These are phyloP conservation scores for Vicia sativa DNA, from an alignment of 306 rosid genomes.

Conservation along the genomic window DNA sequence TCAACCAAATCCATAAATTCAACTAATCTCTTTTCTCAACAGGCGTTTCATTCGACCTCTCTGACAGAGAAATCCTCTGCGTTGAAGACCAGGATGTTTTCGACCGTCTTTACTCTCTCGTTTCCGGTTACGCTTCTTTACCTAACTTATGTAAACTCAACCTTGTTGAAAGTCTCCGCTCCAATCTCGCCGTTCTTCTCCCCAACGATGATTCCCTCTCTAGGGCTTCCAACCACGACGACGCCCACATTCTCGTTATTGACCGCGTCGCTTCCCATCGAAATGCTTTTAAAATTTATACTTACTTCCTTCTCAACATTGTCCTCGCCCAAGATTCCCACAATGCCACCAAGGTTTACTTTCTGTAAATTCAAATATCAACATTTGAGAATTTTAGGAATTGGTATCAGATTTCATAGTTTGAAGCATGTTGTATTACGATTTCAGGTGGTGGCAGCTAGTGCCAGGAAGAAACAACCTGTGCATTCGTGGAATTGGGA, in stretches of 20 bases:
- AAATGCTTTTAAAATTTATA: constrained; percentile 82
- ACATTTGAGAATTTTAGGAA: not conserved
- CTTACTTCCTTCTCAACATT: constrained; percentile 65
- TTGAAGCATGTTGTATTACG: constrained; percentile 1
- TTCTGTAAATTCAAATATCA: too few species aligned
- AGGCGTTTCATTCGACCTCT: constrained; percentile 83
- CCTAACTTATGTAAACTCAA: constrained; percentile 65
- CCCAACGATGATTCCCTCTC: constrained; percentile 83
- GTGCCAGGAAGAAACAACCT: constrained; percentile 64
- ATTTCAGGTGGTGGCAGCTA: constrained; percentile 62
- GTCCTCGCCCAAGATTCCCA: constrained; percentile 63
- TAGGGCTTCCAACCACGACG: constrained; percentile 48
- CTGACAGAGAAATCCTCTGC: constrained; percentile 77
- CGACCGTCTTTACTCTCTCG: constrained; percentile 76
- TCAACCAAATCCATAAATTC: too few species aligned
- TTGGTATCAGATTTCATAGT: constrained; percentile 8
- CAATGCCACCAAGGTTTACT: constrained; percentile 62
- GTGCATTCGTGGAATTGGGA: constrained; percentile 87
- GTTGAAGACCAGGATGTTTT: constrained; percentile 84
- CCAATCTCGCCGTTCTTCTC: constrained; percentile 87
- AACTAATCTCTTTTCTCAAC: too few species aligned
- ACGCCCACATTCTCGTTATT: constrained; percentile 45
- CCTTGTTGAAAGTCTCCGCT: constrained; percentile 84
- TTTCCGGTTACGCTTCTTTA: constrained; percentile 53
- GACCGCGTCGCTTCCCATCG: constrained; percentile 79